Base-by-base conservation (phyloP, 192 early-diverging fungal genomes). In the Martensiomyces pterosporus region DNA sequence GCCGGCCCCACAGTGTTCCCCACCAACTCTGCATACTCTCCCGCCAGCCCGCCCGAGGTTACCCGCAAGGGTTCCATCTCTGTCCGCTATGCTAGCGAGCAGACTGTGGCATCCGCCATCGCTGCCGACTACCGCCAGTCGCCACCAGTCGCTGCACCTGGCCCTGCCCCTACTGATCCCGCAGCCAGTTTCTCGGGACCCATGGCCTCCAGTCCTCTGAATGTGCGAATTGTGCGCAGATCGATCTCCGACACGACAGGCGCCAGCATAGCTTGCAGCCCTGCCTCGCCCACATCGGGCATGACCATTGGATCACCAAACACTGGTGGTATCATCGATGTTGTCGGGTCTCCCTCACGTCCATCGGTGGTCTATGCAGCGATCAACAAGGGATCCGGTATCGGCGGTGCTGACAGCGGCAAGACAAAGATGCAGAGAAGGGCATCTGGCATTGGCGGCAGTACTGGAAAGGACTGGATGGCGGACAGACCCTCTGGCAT, bases 401-500 rank as follows among this genome's bases (percentile, higher is more conserved):
- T 69, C 32, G 66, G 66, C 12, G 66, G 66, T 19, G 35, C 50
- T 0, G 16, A 15, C 12, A 47, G 47, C 19, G 41, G 59, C 43
- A 69, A 61, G 16, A n/a, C 15, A 0, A 19, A 41, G 10, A 69
- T 69, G 58, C 59, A 58, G 24, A 45, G 26, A 18, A 42, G 41
- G 21, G 21, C 6, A 5, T 5, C 38, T 14, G 66, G 66, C 2
- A n/a, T 69, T 18, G 67, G 67, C 9, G 67, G 67, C 6, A 57
- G 35, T 12, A 23, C 25, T 38, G 66, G 66, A 13, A 69, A 69
- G 35, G 50, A 47, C 23, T 70, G 60, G 67, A 70, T 70, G 67
- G 59, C 67, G 9, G 67, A 63, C 41, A 37, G 60, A n/a, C 67
- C 67, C n/a, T 70, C 67, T 12, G 42, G 42, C 14, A 44, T 70